Percentiles rank a stretch among this genome's conserved stretches.
phyloP scores from a whole-genome alignment of 768 basidiomycete genomes.

The Lentinus brumalis region DNA sequence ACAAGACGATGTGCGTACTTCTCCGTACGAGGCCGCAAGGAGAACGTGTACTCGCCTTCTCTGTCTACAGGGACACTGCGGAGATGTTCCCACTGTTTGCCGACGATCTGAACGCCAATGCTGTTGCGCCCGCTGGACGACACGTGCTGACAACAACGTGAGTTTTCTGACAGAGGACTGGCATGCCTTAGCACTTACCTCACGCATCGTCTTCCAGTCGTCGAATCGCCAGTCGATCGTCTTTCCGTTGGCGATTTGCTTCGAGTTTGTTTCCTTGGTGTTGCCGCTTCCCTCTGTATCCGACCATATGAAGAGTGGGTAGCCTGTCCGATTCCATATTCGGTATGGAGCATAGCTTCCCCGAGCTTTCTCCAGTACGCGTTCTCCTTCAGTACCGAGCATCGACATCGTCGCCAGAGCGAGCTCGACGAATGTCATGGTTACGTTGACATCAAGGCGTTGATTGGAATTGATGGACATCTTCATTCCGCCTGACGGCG shows the following conservation, averaged over 20 bases:
- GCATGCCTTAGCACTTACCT: constrained; percentile 52
- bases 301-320: constrained; percentile 83
- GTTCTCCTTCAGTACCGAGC: constrained; percentile 74
- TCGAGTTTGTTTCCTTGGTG: constrained; percentile 48
- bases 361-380: constrained; percentile 71
- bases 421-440: constrained; percentile 87
- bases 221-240: constrained; percentile 95
- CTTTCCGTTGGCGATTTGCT: constrained; percentile 72
- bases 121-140: constrained; percentile 70
- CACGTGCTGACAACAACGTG: constrained; percentile 37
- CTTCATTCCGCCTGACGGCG: constrained; percentile 50
- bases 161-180: neutral
- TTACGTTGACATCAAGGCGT: constrained; percentile 88
- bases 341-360: constrained; percentile 94
- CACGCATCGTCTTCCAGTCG: constrained; percentile 92
- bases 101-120: constrained; percentile 82
- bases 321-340: constrained; percentile 88
- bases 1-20: constrained; percentile 80
- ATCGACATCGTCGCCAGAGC: constrained; percentile 71
- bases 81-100: constrained; percentile 87
- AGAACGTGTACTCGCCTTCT: constrained; percentile 89
- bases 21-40: constrained; percentile 76
- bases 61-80: constrained; percentile 88
- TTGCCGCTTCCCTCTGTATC: constrained; percentile 62
- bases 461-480: constrained; percentile 73